These are phyloP conservation scores for Gamsiella multidivaricata DNA, from an alignment of 192 early-diverging fungal genomes.

Conservation along the genomic window DNA sequence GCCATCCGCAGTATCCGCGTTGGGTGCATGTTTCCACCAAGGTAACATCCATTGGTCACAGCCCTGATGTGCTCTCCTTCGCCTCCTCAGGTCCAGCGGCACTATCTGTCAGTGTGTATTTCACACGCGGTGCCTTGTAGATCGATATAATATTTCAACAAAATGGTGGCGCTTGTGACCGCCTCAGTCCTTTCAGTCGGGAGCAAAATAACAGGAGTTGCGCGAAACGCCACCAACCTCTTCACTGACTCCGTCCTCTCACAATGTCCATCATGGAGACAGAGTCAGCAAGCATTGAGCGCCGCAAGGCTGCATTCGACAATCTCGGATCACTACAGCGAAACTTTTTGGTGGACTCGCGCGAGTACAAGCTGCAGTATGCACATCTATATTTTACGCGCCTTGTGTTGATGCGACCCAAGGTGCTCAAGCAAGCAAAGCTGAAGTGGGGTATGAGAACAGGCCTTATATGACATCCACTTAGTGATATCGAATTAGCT, in stretches of 20 bases:
- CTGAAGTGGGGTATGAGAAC: slow-evolving; percentile 66
- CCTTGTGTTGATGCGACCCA: slow-evolving; percentile 70
- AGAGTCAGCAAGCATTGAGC: slow-evolving; percentile 16
- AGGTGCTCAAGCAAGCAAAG: slow-evolving; percentile 67
- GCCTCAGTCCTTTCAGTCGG: no score
- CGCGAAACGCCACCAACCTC: no score
- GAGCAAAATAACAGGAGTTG: not conserved
- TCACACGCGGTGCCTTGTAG: slow-evolving; percentile 30
- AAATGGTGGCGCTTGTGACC: not conserved
- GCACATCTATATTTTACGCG: slow-evolving; percentile 87
- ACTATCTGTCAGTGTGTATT: slow-evolving; percentile 10
- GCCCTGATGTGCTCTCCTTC: slow-evolving; percentile 44
- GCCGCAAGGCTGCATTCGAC: slow-evolving; percentile 33
- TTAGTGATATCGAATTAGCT: not conserved
- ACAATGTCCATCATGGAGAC: slow-evolving; percentile 18
- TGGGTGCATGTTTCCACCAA: slow-evolving; percentile 53
- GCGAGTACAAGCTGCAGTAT: slow-evolving; percentile 84
- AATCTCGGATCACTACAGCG: slow-evolving; percentile 36
- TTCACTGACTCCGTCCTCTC: not conserved
- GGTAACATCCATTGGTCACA: slow-evolving; percentile 31
- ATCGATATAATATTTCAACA: no score
- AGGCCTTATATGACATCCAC: not conserved
- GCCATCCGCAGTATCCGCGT: slow-evolving; percentile 24
- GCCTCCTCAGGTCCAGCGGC: not conserved
- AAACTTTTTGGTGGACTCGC: slow-evolving; percentile 69